These are phyloP conservation scores for Colletotrichum theobromicola DNA, from an alignment of 2,329 filamentous ascomycete genomes.

Conservation along the genomic window DNA sequence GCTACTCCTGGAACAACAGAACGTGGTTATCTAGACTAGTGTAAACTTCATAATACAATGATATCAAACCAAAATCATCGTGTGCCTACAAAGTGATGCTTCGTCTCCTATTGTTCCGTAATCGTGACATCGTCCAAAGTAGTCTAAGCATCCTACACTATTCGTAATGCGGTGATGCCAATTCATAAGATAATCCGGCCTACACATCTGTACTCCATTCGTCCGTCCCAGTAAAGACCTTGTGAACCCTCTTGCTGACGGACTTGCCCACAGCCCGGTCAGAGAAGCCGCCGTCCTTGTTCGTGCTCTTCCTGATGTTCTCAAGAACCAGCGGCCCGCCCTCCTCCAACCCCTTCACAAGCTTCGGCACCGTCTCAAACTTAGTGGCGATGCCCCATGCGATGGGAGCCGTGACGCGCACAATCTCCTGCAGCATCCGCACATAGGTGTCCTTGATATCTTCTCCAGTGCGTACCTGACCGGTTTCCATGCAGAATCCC, in stretches of 20 bases:
- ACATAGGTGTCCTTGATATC: slow-evolving; percentile 70
- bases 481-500: slow-evolving; percentile 79
- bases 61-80: not conserved
- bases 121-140: too few species aligned
- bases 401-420: slow-evolving; percentile 73
- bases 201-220: slow-evolving; percentile 60
- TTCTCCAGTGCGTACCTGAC: slow-evolving; percentile 76
- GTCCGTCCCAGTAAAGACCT: slow-evolving; percentile 64
- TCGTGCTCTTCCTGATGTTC: slow-evolving; percentile 61
- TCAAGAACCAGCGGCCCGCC: slow-evolving; percentile 68
- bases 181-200: not conserved
- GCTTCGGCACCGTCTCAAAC: slow-evolving; percentile 61
- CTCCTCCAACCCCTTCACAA: slow-evolving; percentile 64
- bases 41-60: too few species aligned
- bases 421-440: slow-evolving; percentile 78
- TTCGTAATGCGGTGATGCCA: not conserved
- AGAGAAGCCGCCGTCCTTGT: slow-evolving; percentile 60
- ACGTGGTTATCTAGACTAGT: not conserved
- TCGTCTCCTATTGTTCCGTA: too few species aligned
- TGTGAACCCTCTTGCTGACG: slow-evolving; percentile 63
- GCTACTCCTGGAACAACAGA: not conserved
- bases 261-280: slow-evolving; percentile 62
- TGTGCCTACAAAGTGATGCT: too few species aligned
- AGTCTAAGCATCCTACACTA: not conserved
- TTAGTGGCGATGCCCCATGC: slow-evolving; percentile 71